Conservation (phyloP, 2,329 filamentous ascomycete species). For the Plenodomus lindquistii region DNA sequence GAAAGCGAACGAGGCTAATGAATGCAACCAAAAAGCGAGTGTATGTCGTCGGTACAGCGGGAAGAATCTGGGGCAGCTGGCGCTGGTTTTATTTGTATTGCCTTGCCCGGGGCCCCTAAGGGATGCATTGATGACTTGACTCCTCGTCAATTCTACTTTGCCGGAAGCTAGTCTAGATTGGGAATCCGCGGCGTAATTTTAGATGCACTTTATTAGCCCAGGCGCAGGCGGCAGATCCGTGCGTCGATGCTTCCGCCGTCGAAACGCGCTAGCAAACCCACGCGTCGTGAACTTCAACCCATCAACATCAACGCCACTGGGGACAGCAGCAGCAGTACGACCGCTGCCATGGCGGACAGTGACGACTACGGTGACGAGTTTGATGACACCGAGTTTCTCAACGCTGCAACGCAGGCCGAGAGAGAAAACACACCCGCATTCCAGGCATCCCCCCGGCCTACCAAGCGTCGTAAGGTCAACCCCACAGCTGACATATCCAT, state of each 20-base stretch:
- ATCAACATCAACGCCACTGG: slow-evolving; percentile 17
- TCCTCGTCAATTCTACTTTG: not conserved
- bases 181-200: slow-evolving; percentile 5
- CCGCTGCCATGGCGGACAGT: slow-evolving; percentile 30
- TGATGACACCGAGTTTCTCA: slow-evolving; percentile 67
- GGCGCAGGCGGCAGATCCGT: too few relatives aligned
- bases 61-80: slow-evolving; percentile 10
- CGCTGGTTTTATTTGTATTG: slow-evolving; percentile 14
- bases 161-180: not conserved
- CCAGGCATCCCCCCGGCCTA: slow-evolving; percentile 37
- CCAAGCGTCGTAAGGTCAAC: slow-evolving; percentile 42
- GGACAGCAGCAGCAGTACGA: slow-evolving; percentile 14
- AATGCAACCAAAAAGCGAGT: slow-evolving; percentile 23
- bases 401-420: slow-evolving; percentile 60
- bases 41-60: slow-evolving; percentile 17
- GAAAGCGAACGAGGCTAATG: slow-evolving; percentile 8
- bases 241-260: too few relatives aligned
- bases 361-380: slow-evolving; percentile 68
- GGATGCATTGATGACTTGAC: not conserved
- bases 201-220: slow-evolving; percentile 20
- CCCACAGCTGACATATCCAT: slow-evolving; percentile 29
- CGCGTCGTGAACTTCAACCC: slow-evolving; percentile 22
- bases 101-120: not conserved
- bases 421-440: slow-evolving; percentile 36
- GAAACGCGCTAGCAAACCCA: slow-evolving; percentile 30